Percentiles rank a stretch among this genome's conserved stretches.
phyloP scores from a whole-genome alignment of 306 rosid species.

The Rubus parviflorus region DNA sequence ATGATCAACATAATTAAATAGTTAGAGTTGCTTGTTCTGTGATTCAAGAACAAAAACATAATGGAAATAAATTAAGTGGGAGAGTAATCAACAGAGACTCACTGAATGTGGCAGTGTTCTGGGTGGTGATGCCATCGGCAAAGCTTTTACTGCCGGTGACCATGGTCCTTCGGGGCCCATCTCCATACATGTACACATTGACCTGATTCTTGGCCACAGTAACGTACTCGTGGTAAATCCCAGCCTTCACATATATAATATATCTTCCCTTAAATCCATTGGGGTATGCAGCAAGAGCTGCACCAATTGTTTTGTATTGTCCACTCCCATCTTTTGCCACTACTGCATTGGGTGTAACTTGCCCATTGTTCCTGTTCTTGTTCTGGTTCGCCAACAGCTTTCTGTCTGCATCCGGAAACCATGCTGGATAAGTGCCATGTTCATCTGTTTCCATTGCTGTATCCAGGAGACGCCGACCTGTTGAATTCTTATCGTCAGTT shows the following conservation, averaged over 20 bases:
- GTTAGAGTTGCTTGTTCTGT: not conserved
- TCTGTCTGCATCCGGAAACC: slow-evolving; percentile 20
- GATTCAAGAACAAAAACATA: not conserved
- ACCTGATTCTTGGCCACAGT: slow-evolving; percentile 14
- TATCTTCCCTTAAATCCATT: slow-evolving; percentile 22
- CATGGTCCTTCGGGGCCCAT: slow-evolving; percentile 25
- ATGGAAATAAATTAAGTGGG: not conserved
- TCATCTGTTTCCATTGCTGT: not conserved
- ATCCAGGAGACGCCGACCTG: not conserved
- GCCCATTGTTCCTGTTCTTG: not conserved
- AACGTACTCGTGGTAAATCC: slow-evolving; percentile 22
- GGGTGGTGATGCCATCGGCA: slow-evolving; percentile 25
- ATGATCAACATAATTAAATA: not conserved
- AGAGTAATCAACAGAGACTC: not conserved
- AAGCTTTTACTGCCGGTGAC: slow-evolving; percentile 26
- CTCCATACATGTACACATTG: slow-evolving; percentile 36
- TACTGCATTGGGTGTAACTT: slow-evolving; percentile 10
- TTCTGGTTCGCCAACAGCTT: slow-evolving; percentile 5
- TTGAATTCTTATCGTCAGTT: not conserved
- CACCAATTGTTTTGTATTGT: slow-evolving; percentile 26
- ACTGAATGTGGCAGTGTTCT: slow-evolving; percentile 33
- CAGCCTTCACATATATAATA: slow-evolving; percentile 29
- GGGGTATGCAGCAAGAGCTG: slow-evolving; percentile 27
- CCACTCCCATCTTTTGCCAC: slow-evolving; percentile 37
- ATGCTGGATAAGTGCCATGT: slow-evolving; percentile 9